phyloP scores from a whole-genome alignment of 192 early-diverging fungal genomes.

The Coemansia guatemalensis region DNA sequence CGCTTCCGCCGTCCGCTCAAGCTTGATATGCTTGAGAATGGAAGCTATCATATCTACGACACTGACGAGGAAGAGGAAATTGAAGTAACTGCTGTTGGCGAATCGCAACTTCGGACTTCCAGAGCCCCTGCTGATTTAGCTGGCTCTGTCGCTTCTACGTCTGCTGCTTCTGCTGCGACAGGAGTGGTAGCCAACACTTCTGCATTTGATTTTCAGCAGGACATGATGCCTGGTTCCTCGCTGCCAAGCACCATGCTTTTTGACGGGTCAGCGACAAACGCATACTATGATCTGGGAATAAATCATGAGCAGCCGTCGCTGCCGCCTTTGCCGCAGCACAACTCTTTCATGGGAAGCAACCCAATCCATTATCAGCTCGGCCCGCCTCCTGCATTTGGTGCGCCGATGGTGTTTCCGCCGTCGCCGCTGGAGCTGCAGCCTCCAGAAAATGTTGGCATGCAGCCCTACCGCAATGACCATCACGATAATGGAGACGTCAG shows the following conservation, averaged over 20 bases:
- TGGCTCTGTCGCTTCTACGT: background rate
- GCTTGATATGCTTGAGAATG: conserved; percentile 23
- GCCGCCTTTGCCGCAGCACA: background rate
- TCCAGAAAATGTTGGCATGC: background rate
- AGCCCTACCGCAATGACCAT: background rate
- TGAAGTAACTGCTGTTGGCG: background rate
- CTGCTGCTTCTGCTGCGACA: background rate
- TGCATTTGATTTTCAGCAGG: background rate
- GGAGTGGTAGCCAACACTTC: background rate
- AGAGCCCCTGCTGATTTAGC: background rate
- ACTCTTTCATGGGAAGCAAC: conserved; percentile 7
- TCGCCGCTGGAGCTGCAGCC: conserved; percentile 14
- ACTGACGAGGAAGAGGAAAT: conserved; percentile 26
- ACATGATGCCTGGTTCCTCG: background rate
- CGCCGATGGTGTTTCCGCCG: background rate
- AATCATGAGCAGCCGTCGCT: background rate
- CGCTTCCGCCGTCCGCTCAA: conserved; percentile 34
- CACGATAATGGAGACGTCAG: background rate
- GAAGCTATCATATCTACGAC: conserved; percentile 26
- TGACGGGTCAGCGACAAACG: background rate
- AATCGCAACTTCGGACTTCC: background rate
- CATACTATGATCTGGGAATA: background rate
- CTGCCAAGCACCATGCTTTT: background rate
- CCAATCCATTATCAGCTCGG: conserved; percentile 6
- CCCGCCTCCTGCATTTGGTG: background rate